Percentiles rank a stretch among this genome's conserved stretches.
Conservation (phyloP, 495 filamentous ascomycete genomes). For the Oidiodendron maius region DNA sequence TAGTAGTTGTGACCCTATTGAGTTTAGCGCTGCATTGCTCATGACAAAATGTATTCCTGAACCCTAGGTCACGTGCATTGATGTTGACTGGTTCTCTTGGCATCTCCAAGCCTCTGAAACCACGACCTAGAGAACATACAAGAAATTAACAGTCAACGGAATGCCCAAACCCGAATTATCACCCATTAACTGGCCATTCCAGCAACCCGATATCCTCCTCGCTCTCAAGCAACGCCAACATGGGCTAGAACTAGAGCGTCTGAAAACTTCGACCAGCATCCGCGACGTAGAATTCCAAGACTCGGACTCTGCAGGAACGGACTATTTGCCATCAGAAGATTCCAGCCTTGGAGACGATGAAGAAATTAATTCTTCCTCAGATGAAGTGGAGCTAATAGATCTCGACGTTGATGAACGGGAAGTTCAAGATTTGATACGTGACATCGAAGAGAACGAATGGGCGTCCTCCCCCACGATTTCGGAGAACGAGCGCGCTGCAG, state of each 20-base stretch:
- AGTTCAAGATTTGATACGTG: neutral
- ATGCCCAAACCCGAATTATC: neutral
- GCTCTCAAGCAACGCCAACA: neutral
- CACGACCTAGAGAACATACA: too few relatives aligned
- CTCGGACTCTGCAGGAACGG: neutral
- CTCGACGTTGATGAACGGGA: neutral
- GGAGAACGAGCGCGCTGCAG: neutral
- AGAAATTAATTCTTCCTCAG: neutral
- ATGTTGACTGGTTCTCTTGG: too few relatives aligned
- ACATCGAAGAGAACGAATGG: neutral
- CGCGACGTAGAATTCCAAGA: neutral
- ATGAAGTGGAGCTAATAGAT: neutral
- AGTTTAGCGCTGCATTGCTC: too few relatives aligned
- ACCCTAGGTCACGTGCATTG: too few relatives aligned
- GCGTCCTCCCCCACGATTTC: neutral
- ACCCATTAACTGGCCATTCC: neutral
- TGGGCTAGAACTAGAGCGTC: neutral
- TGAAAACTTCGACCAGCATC: neutral
- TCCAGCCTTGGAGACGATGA: neutral
- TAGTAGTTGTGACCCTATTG: too few relatives aligned
- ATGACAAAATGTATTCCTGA: too few relatives aligned
- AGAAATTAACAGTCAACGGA: too few relatives aligned
- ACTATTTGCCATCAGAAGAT: neutral
- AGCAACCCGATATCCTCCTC: neutral
- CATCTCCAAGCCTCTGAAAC: too few relatives aligned